Percentiles rank a stretch among this genome's conserved stretches.
These are phyloP conservation scores for Oryza brachyantha DNA, from an alignment of 176 grass and related monocot species.

Conservation along the genomic window DNA sequence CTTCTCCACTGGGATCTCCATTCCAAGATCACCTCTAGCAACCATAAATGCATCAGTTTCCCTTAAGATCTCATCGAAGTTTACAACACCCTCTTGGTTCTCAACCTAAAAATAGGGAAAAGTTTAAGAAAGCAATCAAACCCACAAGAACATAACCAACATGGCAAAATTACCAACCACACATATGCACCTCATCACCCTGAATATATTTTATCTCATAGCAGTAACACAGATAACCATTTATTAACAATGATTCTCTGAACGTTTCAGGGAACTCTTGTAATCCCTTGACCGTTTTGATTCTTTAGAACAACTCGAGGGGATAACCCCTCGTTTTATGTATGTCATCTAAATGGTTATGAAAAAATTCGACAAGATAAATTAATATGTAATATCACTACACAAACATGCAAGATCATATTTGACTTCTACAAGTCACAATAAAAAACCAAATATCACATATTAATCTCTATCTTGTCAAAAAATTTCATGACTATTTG, in stretches of 20 bases:
- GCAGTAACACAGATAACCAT: background rate
- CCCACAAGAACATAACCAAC: background rate
- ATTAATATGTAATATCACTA: no score
- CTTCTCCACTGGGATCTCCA: constrained; percentile 96
- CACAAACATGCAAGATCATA: no score
- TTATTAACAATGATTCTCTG: background rate
- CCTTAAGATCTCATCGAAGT: constrained; percentile 88
- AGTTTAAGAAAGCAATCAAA: constrained; percentile 22
- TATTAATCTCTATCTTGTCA: no score
- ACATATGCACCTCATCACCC: background rate
- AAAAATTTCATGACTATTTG: no score
- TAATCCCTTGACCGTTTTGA: no score
- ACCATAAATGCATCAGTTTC: constrained; percentile 96
- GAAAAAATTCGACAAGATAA: no score
- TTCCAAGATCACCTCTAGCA: constrained; percentile 90
- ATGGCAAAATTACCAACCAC: background rate
- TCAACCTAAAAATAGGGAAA: constrained; percentile 58
- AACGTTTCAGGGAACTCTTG: no score
- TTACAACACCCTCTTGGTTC: constrained; percentile 91
- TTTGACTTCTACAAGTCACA: no score
- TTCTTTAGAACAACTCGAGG: no score
- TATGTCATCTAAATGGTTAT: no score
- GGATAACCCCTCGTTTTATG: no score
- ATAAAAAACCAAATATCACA: no score
- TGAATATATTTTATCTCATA: background rate